Evolutionary conservation across 1,139 yeast genomes (phyloP), one percentile per base, ranked within the genome.

Genomic region (Meyerozyma elateridarum): DNA sequence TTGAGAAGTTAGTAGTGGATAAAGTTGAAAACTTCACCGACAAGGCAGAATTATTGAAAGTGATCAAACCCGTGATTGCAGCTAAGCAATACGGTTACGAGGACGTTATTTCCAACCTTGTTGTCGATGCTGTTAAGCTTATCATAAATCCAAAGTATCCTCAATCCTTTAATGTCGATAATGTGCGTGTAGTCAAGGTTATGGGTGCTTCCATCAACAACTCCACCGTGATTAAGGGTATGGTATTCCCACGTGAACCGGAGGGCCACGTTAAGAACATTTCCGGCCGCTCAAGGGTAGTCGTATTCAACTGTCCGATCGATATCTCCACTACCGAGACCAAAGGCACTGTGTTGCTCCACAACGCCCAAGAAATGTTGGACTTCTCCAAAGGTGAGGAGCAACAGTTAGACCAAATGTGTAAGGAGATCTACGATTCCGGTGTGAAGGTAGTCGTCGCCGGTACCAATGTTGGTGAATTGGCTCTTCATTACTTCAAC

Each of bases 211-310:
- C 93, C 35, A 67, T 93, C 46, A 62, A 69, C 21, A 72, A 73
- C 46, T 83, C 95, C 7, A 72, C 73, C 47, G 98, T 93, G 35
- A 69, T 93, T 45, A 85, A 85, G 61, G 98, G 98, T 46, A 91
- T 91, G 98, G 96, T 93, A 25, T 91, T 93, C 71, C 95, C 95
- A 46, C 76, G 94, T 51, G 95, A 88, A 57, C 96, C 98, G 8
- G 97, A 91, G 57, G 95, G 96, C 11, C 79, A 77, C 42, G 62
- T 89, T 35, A 85, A 85, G 59, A 73, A 79, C 42, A 65, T 83
- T 36, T 47, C 44, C 13, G 28, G 42, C 15, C 77, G 73, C 48
- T 77, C 94, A 17, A 88, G 87, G 59, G 97, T 91, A 27, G 98
- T 85, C 6, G 91, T 88, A 4, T 93, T 73, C 63, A 87, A 96